phyloP scores from a whole-genome alignment of 2,329 filamentous ascomycete genomes.

The Fusarium guadeloupense region DNA sequence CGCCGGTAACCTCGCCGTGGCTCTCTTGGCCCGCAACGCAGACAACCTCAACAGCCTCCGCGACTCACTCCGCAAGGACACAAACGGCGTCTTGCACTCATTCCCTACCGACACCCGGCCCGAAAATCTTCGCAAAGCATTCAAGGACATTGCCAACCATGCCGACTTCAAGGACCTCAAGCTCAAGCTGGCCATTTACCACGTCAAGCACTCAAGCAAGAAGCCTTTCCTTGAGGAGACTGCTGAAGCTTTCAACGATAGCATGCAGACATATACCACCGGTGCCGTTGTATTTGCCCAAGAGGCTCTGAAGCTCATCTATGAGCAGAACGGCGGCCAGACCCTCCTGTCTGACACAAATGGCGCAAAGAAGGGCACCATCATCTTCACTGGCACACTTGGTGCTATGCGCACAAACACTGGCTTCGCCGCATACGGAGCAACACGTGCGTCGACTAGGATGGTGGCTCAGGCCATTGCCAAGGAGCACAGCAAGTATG shows the following conservation, averaged over 20 bases:
- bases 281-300: conserved; percentile 66
- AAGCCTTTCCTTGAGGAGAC: conserved; percentile 66
- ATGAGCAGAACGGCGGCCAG: conserved; percentile 60
- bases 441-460: conserved; percentile 59
- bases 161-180: conserved; percentile 59
- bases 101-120: conserved; percentile 31
- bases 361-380: conserved; percentile 62
- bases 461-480: conserved; percentile 66
- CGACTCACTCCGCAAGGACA: conserved; percentile 56
- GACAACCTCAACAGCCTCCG: conserved; percentile 42
- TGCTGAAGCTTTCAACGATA: conserved; percentile 57
- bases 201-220: conserved; percentile 63
- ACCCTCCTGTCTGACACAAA: conserved; percentile 54
- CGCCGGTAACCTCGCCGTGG: conserved; percentile 32
- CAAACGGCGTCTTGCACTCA: conserved; percentile 44
- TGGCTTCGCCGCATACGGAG: conserved; percentile 64
- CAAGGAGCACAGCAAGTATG: conserved; percentile 64
- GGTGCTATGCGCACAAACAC: conserved; percentile 63
- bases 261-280: conserved; percentile 61
- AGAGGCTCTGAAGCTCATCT: conserved; percentile 60
- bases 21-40: conserved; percentile 28
- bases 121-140: conserved; percentile 10
- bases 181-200: conserved; percentile 62
- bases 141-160: conserved; percentile 55
- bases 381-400: conserved; percentile 66